These are phyloP conservation scores for Suhomyces bribrorum DNA, from an alignment of 1,139 yeast genomes.

Conservation along the genomic window DNA sequence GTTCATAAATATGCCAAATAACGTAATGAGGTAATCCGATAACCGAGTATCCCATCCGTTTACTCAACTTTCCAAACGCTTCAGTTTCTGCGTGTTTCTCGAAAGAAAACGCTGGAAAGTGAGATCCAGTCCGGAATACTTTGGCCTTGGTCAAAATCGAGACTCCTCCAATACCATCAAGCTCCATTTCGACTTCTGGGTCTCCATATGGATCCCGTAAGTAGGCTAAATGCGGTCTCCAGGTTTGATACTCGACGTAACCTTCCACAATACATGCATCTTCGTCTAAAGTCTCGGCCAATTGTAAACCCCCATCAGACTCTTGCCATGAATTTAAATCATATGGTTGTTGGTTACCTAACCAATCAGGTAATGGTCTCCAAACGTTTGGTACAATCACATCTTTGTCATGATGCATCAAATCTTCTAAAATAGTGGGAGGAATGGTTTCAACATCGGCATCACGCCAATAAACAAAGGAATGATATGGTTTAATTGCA, in stretches of 20 bases:
- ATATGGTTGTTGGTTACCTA: conserved; percentile 86
- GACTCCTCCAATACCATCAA: conserved; percentile 92
- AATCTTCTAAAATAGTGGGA: conserved; percentile 51
- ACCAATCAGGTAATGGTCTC: conserved; percentile 90
- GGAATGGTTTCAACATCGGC: conserved; percentile 58
- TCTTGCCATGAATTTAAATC: conserved; percentile 93
- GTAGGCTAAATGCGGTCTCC: conserved; percentile 91
- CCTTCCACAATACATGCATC: conserved; percentile 93
- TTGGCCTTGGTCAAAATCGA: conserved; percentile 78
- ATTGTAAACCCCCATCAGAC: conserved; percentile 75
- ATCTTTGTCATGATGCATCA: conserved; percentile 56
- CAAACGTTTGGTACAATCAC: conserved; percentile 81
- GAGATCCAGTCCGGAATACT: conserved; percentile 78
- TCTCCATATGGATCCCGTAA: conserved; percentile 85
- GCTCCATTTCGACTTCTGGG: conserved; percentile 81
- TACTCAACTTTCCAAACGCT: conserved; percentile 85
- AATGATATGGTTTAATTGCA: conserved; percentile 53
- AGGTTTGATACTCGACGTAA: conserved; percentile 86
- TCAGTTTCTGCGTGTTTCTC: conserved; percentile 93
- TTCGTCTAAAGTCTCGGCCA: conserved; percentile 76
- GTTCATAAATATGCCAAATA: conserved; percentile 91
- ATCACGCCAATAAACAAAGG: conserved; percentile 57
- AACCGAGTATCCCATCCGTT: conserved; percentile 78
- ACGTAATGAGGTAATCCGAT: conserved; percentile 88
- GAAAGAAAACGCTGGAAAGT: conserved; percentile 88